These are phyloP conservation scores for Setomelanomma holmii DNA, from an alignment of 2,329 filamentous ascomycete species.

Conservation along the genomic window DNA sequence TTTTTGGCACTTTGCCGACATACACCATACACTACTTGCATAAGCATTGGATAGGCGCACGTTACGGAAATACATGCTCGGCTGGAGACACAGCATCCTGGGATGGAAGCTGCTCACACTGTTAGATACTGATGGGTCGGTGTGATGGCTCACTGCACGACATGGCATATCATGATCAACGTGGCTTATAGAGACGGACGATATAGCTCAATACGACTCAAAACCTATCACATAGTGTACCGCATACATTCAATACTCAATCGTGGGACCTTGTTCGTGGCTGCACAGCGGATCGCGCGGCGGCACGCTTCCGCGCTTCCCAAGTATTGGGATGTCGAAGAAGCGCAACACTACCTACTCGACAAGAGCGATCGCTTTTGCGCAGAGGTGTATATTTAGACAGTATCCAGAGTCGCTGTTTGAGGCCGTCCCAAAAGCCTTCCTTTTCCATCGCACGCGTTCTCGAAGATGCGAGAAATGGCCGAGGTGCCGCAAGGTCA, in stretches of 20 bases:
- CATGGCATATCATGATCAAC: neutral
- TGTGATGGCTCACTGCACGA: neutral
- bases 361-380: too few species aligned
- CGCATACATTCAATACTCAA: too few species aligned
- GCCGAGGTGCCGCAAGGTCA: neutral
- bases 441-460: too few species aligned
- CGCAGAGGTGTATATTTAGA: too few species aligned
- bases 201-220: neutral
- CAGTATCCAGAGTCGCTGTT: too few species aligned
- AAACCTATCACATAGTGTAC: too few species aligned
- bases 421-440: too few species aligned
- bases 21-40: slow-evolving; percentile 27
- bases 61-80: neutral
- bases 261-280: too few species aligned
- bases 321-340: too few species aligned
- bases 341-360: too few species aligned
- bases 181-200: neutral
- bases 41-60: slow-evolving; percentile 46
- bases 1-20: slow-evolving; percentile 27
- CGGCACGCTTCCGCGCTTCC: too few species aligned
- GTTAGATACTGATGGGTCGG: neutral
- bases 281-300: too few species aligned
- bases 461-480: slow-evolving; percentile 1
- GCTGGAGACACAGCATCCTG: slow-evolving; percentile 1
- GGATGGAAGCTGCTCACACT: neutral